These are phyloP conservation scores for Lanmaoa rubissima DNA, from an alignment of 768 basidiomycete genomes.

Conservation along the genomic window DNA sequence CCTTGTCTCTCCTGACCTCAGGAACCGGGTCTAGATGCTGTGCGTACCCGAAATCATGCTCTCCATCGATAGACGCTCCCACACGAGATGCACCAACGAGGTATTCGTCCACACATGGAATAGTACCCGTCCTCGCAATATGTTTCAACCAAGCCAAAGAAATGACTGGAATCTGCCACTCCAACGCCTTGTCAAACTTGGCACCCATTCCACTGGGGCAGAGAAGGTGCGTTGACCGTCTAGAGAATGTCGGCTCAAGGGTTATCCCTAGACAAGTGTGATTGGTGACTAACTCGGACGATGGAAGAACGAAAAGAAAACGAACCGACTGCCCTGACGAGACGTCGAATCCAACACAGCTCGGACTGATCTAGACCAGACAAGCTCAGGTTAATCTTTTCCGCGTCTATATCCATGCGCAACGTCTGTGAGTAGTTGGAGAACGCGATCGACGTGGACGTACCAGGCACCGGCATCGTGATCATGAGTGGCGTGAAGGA, in stretches of 20 bases:
- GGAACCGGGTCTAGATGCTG: neutral
- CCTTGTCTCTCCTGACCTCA: constrained; percentile 18
- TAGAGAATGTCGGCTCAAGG: constrained; percentile 57
- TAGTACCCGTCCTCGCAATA: constrained; percentile 50
- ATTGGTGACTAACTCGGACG: neutral
- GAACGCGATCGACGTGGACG: neutral
- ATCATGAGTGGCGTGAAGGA: constrained; percentile 67
- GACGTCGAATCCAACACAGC: constrained; percentile 52
- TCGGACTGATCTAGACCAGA: constrained; percentile 78
- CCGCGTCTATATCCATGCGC: constrained; percentile 44
- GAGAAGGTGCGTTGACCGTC: constrained; percentile 74
- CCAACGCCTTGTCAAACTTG: constrained; percentile 75
- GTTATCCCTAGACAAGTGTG: constrained; percentile 45
- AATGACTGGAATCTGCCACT: constrained; percentile 80
- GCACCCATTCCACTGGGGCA: constrained; percentile 68
- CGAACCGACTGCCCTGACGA: constrained; percentile 22
- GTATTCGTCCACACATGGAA: constrained; percentile 40
- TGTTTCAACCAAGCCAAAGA: constrained; percentile 65
- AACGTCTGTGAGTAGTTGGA: neutral
- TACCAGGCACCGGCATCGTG: constrained; percentile 58
- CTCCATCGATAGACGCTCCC: constrained; percentile 39
- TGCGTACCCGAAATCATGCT: constrained; percentile 25
- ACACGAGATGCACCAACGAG: constrained; percentile 31
- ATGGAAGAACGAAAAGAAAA: neutral
- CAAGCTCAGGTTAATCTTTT: constrained; percentile 57